Evolutionary conservation across 1,284 basidiomycete genomes (phyloP), one percentile per base, ranked within the genome.

Genomic region (Porodaedalea pini): DNA sequence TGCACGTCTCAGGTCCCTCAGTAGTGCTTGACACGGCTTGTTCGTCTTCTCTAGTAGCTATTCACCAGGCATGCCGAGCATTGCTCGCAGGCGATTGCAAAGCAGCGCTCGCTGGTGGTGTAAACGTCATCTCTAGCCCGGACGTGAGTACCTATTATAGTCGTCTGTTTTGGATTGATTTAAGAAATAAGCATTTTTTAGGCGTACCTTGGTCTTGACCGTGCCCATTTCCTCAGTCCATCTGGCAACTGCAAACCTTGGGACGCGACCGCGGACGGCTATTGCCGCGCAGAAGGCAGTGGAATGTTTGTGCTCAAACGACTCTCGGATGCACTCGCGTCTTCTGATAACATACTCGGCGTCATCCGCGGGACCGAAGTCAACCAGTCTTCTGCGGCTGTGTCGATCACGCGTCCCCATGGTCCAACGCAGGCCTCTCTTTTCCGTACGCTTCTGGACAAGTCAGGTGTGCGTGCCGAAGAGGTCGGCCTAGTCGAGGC

Each of bases 371-470:
- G 81, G 0, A 65, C 83, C 11, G 86, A 88, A 65, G 74, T 86
- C 52, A 89, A 88, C 64, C 87, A 90, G 66, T 85, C 81, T 54
- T 82, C 81, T 7, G 69, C 74, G 11, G 81, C 84, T 0, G 71
- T 75, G 34, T 87, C 85, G 0, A 88, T 89, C 64, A 89, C 86
- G 1, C 83, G 84, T 60, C 87, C 87, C 0, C 85, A 90, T 65
- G 69, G 72, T 0, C 76, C 79, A 0, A 82, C 85, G 0, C 88
- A 88, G 63, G 70, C 73, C 5, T 61, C 68, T 23, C 77, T 90
- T 17, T 79, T 88, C 64, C 66, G 69, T 48, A 73, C 70, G 4
- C 67, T 87, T 23, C 67, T 88, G 10, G 63, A 70, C 2, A 72
- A 71, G 39, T 70, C 83, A 6, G 75, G 76, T 2, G 66, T 86